A percentile compares a stretch with the other conserved stretches of the same genome.
phyloP scores from a whole-genome alignment of 2,329 filamentous ascomycete species.

The Chaetomium sp. region DNA sequence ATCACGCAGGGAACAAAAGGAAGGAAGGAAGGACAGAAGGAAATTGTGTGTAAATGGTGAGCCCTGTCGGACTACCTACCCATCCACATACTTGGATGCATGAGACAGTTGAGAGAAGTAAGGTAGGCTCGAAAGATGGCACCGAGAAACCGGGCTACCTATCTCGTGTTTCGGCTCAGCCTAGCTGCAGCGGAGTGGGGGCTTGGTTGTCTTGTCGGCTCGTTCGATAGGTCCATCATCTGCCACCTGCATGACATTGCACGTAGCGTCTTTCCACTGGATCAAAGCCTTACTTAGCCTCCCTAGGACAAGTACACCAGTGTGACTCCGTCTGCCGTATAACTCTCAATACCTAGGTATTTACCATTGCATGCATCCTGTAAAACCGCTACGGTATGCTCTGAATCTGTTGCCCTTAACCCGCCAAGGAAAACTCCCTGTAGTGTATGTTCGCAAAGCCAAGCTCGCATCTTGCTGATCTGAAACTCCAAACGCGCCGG shows the following conservation, averaged over 20 bases:
- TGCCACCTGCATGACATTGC: neutral
- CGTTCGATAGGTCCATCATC: neutral
- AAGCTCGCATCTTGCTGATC: neutral
- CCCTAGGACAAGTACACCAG: neutral
- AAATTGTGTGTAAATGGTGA: neutral
- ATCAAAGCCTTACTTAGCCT: neutral
- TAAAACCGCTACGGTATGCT: neutral
- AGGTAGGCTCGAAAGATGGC: conserved; percentile 4
- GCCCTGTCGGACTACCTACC: conserved; percentile 26
- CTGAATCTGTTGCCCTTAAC: neutral
- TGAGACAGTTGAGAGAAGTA: conserved; percentile 5
- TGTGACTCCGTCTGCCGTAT: neutral
- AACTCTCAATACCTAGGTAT: neutral
- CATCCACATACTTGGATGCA: conserved; percentile 32
- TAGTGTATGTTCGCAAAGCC: conserved; percentile 14
- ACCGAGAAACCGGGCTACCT: conserved; percentile 18
- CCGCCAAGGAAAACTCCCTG: neutral
- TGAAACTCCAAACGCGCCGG: conserved; percentile 21
- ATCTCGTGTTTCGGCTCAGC: conserved; percentile 3
- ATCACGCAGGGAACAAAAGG: neutral
- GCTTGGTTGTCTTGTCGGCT: neutral
- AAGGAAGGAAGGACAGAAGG: conserved; percentile 4
- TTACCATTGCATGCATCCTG: neutral
- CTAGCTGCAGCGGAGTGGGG: conserved; percentile 22
- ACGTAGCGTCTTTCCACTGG: neutral